Evolutionary conservation across 2,329 filamentous ascomycete genomes (phyloP).

Genomic region (Colletotrichum falcatum): DNA sequence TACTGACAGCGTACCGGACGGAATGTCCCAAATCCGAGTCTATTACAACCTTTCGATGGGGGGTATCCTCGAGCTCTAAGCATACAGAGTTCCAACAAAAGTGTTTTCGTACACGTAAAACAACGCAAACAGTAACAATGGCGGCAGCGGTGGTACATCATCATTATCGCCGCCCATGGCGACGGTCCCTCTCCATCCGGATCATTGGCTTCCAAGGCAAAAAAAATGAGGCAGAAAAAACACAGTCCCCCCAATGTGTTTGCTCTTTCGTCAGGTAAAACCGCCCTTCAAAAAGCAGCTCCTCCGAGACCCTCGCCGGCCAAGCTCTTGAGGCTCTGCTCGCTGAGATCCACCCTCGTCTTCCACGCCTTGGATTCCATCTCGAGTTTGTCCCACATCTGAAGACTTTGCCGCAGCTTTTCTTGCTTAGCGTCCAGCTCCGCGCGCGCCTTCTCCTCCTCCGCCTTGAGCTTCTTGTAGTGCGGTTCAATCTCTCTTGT

Average conservation of each 20-base stretch:
- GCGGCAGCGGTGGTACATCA: slow-evolving; percentile 22
- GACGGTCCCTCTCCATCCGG: not conserved
- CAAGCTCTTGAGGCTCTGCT: slow-evolving; percentile 67
- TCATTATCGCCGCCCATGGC: slow-evolving; percentile 5
- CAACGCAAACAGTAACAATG: not conserved
- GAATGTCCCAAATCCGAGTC: not conserved
- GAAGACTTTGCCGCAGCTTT: slow-evolving; percentile 64
- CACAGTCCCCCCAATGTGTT: not conserved
- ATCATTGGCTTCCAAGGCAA: not conserved
- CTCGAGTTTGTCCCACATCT: slow-evolving; percentile 66
- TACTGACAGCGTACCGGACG: not conserved
- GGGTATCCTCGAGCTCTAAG: slow-evolving; percentile 26
- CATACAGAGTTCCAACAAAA: not conserved
- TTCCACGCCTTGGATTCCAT: slow-evolving; percentile 66
- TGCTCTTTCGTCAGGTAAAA: not conserved
- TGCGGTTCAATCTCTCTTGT: slow-evolving; percentile 67
- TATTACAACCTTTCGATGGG: slow-evolving; percentile 12
- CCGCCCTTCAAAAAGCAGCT: slow-evolving; percentile 60
- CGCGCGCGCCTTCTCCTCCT: slow-evolving; percentile 68
- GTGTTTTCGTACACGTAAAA: slow-evolving; percentile 17
- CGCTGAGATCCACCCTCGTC: slow-evolving; percentile 67
- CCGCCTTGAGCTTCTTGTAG: slow-evolving; percentile 65
- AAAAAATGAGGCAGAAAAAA: not conserved
- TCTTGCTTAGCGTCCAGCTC: slow-evolving; percentile 67
- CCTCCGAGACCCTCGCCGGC: slow-evolving; percentile 67